These are phyloP conservation scores for Meyerozyma elateridarum DNA, from an alignment of 1,139 yeast genomes.

Conservation along the genomic window DNA sequence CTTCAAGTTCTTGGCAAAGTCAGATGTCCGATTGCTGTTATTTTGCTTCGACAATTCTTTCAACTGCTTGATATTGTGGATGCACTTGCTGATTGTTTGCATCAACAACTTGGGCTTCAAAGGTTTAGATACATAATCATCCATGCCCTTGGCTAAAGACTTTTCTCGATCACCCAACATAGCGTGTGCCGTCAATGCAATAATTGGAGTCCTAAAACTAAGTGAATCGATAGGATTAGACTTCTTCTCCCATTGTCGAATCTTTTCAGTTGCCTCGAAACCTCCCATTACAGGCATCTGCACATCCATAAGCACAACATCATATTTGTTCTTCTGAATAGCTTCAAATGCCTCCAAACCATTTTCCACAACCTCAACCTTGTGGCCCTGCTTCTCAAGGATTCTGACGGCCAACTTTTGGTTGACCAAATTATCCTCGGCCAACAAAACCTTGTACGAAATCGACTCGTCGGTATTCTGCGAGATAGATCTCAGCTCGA, in stretches of 20 bases:
- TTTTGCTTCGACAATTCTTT: slow-evolving; percentile 51
- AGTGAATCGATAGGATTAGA: slow-evolving; percentile 67
- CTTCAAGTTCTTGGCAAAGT: slow-evolving; percentile 45
- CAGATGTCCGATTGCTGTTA: slow-evolving; percentile 42
- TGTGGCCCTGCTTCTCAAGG: slow-evolving; percentile 77
- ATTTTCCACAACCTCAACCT: slow-evolving; percentile 78
- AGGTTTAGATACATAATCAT: slow-evolving; percentile 83
- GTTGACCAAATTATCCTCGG: slow-evolving; percentile 84
- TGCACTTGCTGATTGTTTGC: slow-evolving; percentile 81
- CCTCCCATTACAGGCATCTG: slow-evolving; percentile 97
- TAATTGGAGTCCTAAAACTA: slow-evolving; percentile 71
- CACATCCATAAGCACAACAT: slow-evolving; percentile 86
- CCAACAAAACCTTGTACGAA: slow-evolving; percentile 68
- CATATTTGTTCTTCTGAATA: slow-evolving; percentile 59
- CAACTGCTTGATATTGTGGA: slow-evolving; percentile 60
- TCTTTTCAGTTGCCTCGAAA: slow-evolving; percentile 81
- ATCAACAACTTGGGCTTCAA: slow-evolving; percentile 75
- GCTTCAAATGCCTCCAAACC: slow-evolving; percentile 82
- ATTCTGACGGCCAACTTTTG: slow-evolving; percentile 83
- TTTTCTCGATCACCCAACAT: slow-evolving; percentile 88
- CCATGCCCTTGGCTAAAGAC: slow-evolving; percentile 86
- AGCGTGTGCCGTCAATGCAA: slow-evolving; percentile 88
- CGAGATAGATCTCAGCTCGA: slow-evolving; percentile 77
- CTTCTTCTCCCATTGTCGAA: slow-evolving; percentile 83
- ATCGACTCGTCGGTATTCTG: slow-evolving; percentile 75